Percentiles rank a stretch among this genome's conserved stretches.
phyloP scores from a whole-genome alignment of 2,329 filamentous ascomycete genomes.

The Cladosporium sp. region DNA sequence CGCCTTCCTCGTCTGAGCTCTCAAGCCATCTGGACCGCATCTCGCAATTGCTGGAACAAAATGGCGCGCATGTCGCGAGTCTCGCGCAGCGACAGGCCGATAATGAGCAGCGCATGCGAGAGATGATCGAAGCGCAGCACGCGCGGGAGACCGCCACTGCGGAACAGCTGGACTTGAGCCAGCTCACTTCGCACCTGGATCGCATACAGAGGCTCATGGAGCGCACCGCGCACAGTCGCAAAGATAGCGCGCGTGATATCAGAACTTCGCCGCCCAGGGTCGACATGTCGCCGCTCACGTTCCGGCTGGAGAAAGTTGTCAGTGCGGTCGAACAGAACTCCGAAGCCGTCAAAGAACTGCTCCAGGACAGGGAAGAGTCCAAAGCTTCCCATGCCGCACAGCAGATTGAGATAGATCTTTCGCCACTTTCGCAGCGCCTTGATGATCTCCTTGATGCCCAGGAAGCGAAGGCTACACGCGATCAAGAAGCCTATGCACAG shows the following conservation, averaged over 20 bases:
- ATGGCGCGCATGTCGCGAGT: conserved; percentile 30
- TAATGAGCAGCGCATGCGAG: conserved; percentile 31
- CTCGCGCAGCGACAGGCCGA: conserved; percentile 32
- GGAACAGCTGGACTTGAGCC: conserved; percentile 30
- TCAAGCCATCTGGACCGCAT: conserved; percentile 30
- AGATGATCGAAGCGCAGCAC: conserved; percentile 26
- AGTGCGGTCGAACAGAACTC: conserved; percentile 34
- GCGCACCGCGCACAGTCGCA: conserved; percentile 23
- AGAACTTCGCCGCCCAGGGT: conserved; percentile 18
- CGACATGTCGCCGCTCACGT: conserved; percentile 30
- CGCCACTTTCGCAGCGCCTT: conserved; percentile 26
- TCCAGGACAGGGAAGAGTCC: conserved; percentile 25
- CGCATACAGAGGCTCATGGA: conserved; percentile 34
- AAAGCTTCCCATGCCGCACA: background rate
- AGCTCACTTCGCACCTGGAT: conserved; percentile 33
- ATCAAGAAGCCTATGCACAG: conserved; percentile 11
- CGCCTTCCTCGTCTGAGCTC: conserved; percentile 24
- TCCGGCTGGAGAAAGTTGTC: conserved; percentile 29
- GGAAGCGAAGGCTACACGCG: conserved; percentile 20
- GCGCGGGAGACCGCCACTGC: conserved; percentile 19
- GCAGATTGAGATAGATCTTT: conserved; percentile 20
- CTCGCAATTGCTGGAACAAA: conserved; percentile 29
- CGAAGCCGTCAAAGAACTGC: conserved; percentile 27
- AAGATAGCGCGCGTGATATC: conserved; percentile 25
- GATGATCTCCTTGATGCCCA: conserved; percentile 30